Evolutionary conservation across 257 asterid genomes (phyloP).

Genomic region (Phtheirospermum japonicum): DNA sequence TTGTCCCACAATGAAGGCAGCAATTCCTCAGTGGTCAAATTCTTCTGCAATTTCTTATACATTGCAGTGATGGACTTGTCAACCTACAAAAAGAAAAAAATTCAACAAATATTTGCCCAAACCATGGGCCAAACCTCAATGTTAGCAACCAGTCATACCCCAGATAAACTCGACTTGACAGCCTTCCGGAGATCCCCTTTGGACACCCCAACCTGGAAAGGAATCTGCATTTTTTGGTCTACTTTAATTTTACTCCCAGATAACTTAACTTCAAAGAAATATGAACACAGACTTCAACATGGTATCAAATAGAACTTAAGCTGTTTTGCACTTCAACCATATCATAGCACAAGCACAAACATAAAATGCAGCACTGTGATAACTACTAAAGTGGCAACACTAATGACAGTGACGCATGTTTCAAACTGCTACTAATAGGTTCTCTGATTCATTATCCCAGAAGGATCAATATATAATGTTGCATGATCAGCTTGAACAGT

Average conservation of each 20-base stretch:
- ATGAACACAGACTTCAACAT: background rate
- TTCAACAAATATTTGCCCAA: conserved; percentile 21
- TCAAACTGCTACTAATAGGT: conserved; percentile 1
- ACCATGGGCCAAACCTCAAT: conserved; percentile 12
- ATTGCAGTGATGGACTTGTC: conserved; percentile 77
- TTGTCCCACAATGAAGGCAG: conserved; percentile 98
- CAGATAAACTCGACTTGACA: conserved; percentile 77
- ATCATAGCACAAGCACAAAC: background rate
- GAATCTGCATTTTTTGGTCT: conserved; percentile 55
- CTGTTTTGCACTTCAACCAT: background rate
- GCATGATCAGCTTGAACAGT: background rate
- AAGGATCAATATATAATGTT: background rate
- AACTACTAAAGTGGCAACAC: background rate
- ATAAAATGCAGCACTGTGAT: background rate
- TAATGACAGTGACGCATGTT: background rate
- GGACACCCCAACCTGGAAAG: conserved; percentile 86
- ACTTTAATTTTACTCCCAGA: background rate
- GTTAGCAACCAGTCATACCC: conserved; percentile 53
- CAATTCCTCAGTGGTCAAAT: conserved; percentile 81
- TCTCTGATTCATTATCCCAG: background rate
- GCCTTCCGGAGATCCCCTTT: conserved; percentile 89
- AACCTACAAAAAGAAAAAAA: conserved; percentile 47
- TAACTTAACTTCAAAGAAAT: background rate
- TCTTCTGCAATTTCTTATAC: conserved; percentile 91
- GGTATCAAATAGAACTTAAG: background rate